phyloP scores from a whole-genome alignment of 1,139 yeast genomes.

The Entelexis paramagnoliae region DNA sequence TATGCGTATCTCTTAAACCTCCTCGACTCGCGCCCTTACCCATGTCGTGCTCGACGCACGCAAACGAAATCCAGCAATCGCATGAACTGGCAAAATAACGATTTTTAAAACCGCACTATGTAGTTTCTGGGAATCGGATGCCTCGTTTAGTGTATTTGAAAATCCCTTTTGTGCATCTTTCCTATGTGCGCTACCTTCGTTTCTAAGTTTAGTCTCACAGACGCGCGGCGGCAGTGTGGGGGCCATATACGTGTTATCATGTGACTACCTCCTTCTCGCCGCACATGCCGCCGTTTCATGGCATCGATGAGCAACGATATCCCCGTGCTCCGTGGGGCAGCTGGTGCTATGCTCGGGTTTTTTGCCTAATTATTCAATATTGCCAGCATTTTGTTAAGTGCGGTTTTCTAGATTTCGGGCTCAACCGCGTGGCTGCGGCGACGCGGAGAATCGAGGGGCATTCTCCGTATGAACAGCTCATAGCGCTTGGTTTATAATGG shows the following conservation, averaged over 20 bases:
- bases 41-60: background rate
- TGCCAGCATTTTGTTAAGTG: too few relatives aligned
- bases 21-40: background rate
- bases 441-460: too few relatives aligned
- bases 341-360: too few relatives aligned
- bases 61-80: background rate
- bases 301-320: too few relatives aligned
- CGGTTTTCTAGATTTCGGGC: too few relatives aligned
- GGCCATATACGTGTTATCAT: conserved; percentile 1
- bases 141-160: background rate
- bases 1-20: background rate
- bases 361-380: too few relatives aligned
- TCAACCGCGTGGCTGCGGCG: too few relatives aligned
- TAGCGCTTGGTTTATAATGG: too few relatives aligned
- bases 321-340: too few relatives aligned
- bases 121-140: background rate
- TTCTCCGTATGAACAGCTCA: too few relatives aligned
- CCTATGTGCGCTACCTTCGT: background rate
- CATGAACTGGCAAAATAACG: too few relatives aligned
- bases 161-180: background rate
- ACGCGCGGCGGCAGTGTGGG: background rate
- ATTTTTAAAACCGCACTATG: background rate
- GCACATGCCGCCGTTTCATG: background rate
- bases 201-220: background rate
- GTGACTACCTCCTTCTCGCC: background rate